A percentile compares a stretch with the other conserved stretches of the same genome.
Evolutionary conservation across 169 alveolate genomes (phyloP).

Genomic region (Cryptosporidium sp.): DNA sequence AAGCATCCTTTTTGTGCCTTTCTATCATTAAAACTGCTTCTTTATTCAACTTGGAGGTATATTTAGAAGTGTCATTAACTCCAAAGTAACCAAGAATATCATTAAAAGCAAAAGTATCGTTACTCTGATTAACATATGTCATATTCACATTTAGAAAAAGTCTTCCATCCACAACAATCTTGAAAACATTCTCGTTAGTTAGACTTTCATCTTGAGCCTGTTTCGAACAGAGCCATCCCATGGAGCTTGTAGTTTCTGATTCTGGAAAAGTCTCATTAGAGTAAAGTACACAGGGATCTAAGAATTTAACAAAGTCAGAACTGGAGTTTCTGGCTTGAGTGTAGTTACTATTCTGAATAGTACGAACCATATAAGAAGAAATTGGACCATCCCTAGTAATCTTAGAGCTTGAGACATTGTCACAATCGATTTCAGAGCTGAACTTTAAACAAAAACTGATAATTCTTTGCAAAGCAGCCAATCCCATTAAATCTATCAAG

Average conservation of each 20-base stretch:
- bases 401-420: constrained; percentile 2
- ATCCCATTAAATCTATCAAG: constrained; percentile 53
- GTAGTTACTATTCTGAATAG: neutral
- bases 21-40: constrained; percentile 27
- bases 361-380: constrained; percentile 29
- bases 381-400: constrained; percentile 68
- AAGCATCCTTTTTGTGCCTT: constrained; percentile 29
- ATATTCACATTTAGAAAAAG: constrained; percentile 23
- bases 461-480: constrained; percentile 68
- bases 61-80: neutral
- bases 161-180: constrained; percentile 65
- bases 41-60: constrained; percentile 7
- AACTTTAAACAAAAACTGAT: constrained; percentile 38
- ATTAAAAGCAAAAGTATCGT: constrained; percentile 25
- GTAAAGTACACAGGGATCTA: constrained; percentile 33
- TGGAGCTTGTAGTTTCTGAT: neutral
- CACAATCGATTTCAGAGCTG: constrained; percentile 37
- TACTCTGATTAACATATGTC: constrained; percentile 5
- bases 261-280: neutral
- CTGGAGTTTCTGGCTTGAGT: neutral
- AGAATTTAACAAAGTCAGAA: neutral
- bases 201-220: neutral
- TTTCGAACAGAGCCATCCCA: constrained; percentile 57
- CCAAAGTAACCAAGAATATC: constrained; percentile 55
- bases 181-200: neutral